Conservation (phyloP, 305 asterid species). For the Fraxinus dipetala region DNA sequence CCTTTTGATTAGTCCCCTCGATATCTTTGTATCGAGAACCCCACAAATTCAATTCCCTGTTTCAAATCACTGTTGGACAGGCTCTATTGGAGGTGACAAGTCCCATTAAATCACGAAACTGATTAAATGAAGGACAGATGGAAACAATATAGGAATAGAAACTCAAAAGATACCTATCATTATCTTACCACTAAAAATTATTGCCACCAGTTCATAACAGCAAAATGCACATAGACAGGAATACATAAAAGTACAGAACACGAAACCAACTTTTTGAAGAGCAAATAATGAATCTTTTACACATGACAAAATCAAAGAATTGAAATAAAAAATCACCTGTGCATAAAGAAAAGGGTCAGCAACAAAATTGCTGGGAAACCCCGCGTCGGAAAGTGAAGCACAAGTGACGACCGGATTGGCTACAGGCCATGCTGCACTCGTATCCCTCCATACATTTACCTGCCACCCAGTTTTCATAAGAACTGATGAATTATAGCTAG, state of each 20-base stretch:
- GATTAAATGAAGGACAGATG: constrained; percentile 21
- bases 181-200: constrained; percentile 7
- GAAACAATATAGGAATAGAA: background rate
- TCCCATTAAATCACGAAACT: constrained; percentile 26
- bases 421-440: constrained; percentile 90
- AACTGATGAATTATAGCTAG: background rate
- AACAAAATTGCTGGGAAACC: constrained; percentile 83
- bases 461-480: constrained; percentile 36
- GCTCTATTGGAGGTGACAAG: constrained; percentile 24
- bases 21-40: background rate
- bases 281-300: constrained; percentile 1
- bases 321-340: constrained; percentile 45
- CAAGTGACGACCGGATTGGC: constrained; percentile 90
- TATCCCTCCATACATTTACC: constrained; percentile 67
- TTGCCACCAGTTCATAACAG: constrained; percentile 13
- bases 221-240: constrained; percentile 1
- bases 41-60: background rate
- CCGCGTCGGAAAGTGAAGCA: constrained; percentile 74
- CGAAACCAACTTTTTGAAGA: constrained; percentile 11
- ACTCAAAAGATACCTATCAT: constrained; percentile 3
- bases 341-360: constrained; percentile 88
- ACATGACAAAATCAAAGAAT: background rate
- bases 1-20: background rate
- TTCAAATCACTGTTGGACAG: background rate
- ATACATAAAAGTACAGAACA: constrained; percentile 2